Conservation (phyloP, 306 rosid genomes). For the Cyclanthera cordifolia region DNA sequence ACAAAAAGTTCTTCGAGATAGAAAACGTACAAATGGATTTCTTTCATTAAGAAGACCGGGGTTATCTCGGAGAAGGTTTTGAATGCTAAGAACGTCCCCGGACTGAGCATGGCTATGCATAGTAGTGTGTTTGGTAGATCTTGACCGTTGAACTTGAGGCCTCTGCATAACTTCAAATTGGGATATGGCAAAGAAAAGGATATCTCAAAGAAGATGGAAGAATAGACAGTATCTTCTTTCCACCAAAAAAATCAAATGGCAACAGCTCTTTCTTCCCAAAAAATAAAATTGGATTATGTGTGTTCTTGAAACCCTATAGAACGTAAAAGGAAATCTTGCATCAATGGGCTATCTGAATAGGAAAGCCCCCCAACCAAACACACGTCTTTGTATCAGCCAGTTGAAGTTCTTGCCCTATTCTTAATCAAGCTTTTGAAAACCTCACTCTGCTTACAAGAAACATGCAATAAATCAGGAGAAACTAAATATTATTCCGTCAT, state of each 20-base stretch:
- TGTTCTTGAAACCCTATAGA: background rate
- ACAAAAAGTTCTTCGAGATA: background rate
- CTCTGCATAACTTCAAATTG: slow-evolving; percentile 34
- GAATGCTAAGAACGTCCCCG: slow-evolving; percentile 61
- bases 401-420: background rate
- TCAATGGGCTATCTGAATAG: background rate
- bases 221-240: background rate
- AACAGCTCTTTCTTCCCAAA: background rate
- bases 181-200: background rate
- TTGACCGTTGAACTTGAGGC: slow-evolving; percentile 51
- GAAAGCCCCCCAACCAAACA: background rate
- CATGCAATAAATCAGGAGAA: background rate
- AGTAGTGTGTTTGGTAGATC: slow-evolving; percentile 60
- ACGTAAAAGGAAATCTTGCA: background rate
- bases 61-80: slow-evolving; percentile 58
- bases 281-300: background rate
- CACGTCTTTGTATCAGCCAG: background rate
- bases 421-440: slow-evolving; percentile 4
- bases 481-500: background rate
- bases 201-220: background rate
- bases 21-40: slow-evolving; percentile 67
- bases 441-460: slow-evolving; percentile 1
- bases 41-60: slow-evolving; percentile 68
- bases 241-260: slow-evolving; percentile 1
- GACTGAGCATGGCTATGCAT: slow-evolving; percentile 63